Evolutionary conservation across 129 eudicot genomes (phyloP).

Genomic region (Solidago caesia): DNA sequence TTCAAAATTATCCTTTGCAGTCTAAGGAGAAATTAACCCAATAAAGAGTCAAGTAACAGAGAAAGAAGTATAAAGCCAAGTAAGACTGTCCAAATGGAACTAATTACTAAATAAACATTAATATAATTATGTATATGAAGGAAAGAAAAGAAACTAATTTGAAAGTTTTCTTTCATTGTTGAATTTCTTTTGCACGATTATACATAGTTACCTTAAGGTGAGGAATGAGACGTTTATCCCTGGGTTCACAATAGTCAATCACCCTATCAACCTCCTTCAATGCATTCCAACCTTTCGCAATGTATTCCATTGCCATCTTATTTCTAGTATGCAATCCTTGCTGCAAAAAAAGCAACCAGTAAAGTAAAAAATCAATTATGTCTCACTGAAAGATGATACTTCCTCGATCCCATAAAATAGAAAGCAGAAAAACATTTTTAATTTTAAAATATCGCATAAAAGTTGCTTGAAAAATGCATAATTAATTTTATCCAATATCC

Average conservation of each 20-base stretch:
- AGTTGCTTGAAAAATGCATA: not conserved
- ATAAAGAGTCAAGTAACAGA: not conserved
- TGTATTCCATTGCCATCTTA: slow-evolving; percentile 74
- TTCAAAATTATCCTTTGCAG: slow-evolving; percentile 87
- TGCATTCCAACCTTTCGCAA: slow-evolving; percentile 85
- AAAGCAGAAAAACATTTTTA: not conserved
- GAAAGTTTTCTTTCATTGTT: not conserved
- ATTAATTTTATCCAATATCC: not conserved
- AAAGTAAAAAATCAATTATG: not conserved
- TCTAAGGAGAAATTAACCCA: slow-evolving; percentile 29
- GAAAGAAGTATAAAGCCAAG: not conserved
- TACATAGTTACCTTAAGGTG: slow-evolving; percentile 51
- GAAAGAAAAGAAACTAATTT: slow-evolving; percentile 1
- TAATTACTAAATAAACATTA: not conserved
- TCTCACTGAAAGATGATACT: no score
- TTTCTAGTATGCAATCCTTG: slow-evolving; percentile 80
- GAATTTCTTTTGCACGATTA: not conserved
- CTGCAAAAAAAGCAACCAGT: slow-evolving; percentile 26
- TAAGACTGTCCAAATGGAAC: not conserved
- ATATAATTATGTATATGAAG: not conserved
- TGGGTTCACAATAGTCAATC: slow-evolving; percentile 40
- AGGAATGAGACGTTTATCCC: slow-evolving; percentile 82
- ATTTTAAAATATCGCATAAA: not conserved
- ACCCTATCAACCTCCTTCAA: slow-evolving; percentile 88
- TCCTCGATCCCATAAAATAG: not conserved